phyloP scores from a whole-genome alignment of 495 filamentous ascomycete genomes.

The Schizothecium vesticola region DNA sequence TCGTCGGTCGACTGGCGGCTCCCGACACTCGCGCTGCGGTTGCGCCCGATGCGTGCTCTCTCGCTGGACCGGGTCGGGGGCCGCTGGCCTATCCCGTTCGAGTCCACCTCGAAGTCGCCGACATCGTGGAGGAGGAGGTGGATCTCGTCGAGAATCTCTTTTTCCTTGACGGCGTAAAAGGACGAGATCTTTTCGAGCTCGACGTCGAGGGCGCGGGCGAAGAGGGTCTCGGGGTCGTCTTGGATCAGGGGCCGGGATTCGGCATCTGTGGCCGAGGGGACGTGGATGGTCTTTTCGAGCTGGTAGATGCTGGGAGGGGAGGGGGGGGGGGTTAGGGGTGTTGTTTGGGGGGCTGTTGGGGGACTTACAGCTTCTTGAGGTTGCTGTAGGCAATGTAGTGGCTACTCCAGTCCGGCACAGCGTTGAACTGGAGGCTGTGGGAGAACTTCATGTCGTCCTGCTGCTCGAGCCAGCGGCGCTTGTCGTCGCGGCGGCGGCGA shows the following conservation, averaged over 20 bases:
- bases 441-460: constrained; percentile 98
- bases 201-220: constrained; percentile 72
- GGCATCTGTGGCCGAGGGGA: constrained; percentile 53
- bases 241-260: constrained; percentile 80
- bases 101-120: constrained; percentile 61
- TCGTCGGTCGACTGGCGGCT: constrained; percentile 46
- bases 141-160: constrained; percentile 75
- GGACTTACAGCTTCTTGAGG: constrained; percentile 88
- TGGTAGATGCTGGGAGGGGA: constrained; percentile 93
- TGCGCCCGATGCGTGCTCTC: constrained; percentile 2
- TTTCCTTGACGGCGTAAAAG: constrained; percentile 84
- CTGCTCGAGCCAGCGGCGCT: constrained; percentile 52
- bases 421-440: constrained; percentile 98
- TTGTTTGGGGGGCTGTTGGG: not conserved
- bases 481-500: constrained; percentile 31
- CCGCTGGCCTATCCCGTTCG: constrained; percentile 40
- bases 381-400: constrained; percentile 98
- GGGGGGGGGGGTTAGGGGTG: constrained; percentile 8
- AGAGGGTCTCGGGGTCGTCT: constrained; percentile 70
- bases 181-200: constrained; percentile 90
- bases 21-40: constrained; percentile 31
- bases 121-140: constrained; percentile 70
- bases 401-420: constrained; percentile 96
- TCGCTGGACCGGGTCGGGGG: constrained; percentile 28
- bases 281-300: constrained; percentile 74